Evolutionary conservation across 2,329 filamentous ascomycete species (phyloP), one percentile per base, ranked within the genome.

Genomic region (Fusarium sp.): DNA sequence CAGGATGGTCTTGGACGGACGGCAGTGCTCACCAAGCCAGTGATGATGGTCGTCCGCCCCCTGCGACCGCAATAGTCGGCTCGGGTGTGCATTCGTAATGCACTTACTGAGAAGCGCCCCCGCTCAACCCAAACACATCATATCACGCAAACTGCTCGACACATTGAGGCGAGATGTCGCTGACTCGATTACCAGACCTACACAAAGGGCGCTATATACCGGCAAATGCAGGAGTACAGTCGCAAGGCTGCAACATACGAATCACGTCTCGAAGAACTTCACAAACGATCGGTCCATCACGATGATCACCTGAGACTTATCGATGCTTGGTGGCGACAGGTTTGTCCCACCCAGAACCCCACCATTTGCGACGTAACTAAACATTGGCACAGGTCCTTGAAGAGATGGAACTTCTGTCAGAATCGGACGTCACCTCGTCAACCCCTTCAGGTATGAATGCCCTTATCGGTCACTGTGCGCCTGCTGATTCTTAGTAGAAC

Each of bases 211-310:
- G 96, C 96, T 68, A 97, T 99, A 77, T 91, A 92, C 74, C 93
- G 96, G 59, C 95, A 97, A 81, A 97, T 99, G 94, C 92, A 94
- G 77, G 96, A 98, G 80, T 97, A 97, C 80, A 97, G 97, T 81
- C 90, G 96, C 72, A 93, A 97, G 77, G 94, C 94, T 77, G 85
- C 86, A 58, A 91, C 91, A 39, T 83, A 96, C 65, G 94, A 98
- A 81, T 84, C 88, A 59, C 91, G 92, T 75, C 83, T 97, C 64
- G 90, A 90, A 75, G 92, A 97, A 69, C 83, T 96, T 66, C 88
- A 92, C 68, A 94, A 93, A 77, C 87, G 89, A 75, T 88, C 91
- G 28, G 85, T 87, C 65, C 89, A 96, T 79, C 93, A 98, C 80
- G 93, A 98, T 80, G 94, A 98, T 73, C 96, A 98, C 77, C 83